Conservation (phyloP, 129 eudicot species). For the Erigeron canadensis region DNA sequence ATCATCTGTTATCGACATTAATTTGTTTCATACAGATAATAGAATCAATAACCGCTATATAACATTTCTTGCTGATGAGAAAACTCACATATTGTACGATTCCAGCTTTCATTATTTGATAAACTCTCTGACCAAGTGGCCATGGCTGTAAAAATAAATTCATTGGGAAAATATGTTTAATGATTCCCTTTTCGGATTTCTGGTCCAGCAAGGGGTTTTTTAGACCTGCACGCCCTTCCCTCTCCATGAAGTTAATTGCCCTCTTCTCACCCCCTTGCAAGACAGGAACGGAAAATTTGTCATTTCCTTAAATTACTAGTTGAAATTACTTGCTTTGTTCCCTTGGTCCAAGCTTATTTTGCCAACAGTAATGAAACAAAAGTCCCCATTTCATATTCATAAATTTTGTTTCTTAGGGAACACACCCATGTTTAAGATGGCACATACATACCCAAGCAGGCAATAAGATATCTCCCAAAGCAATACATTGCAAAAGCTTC, state of each 20-base stretch:
- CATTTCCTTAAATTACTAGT: neutral
- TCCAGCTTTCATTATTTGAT: constrained; percentile 90
- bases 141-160: constrained; percentile 77
- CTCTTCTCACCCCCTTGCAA: constrained; percentile 88
- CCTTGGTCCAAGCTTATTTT: neutral
- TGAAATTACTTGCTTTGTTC: too few species aligned
- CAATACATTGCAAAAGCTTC: constrained; percentile 99
- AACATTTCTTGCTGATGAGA: constrained; percentile 1
- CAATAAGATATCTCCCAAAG: constrained; percentile 97
- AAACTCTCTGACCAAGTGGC: constrained; percentile 83
- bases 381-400: neutral
- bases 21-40: neutral
- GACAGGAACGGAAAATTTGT: neutral
- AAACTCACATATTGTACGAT: constrained; percentile 94
- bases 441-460: constrained; percentile 93
- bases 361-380: neutral
- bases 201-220: constrained; percentile 71
- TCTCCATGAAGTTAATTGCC: constrained; percentile 77
- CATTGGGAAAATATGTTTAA: constrained; percentile 87
- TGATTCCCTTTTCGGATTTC: constrained; percentile 61
- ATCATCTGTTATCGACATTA: constrained; percentile 62
- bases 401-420: neutral
- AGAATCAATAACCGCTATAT: constrained; percentile 10
- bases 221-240: constrained; percentile 77
- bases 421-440: neutral